Conservation (phyloP, 2,329 filamentous ascomycete genomes). For the Cadophora gregata region DNA sequence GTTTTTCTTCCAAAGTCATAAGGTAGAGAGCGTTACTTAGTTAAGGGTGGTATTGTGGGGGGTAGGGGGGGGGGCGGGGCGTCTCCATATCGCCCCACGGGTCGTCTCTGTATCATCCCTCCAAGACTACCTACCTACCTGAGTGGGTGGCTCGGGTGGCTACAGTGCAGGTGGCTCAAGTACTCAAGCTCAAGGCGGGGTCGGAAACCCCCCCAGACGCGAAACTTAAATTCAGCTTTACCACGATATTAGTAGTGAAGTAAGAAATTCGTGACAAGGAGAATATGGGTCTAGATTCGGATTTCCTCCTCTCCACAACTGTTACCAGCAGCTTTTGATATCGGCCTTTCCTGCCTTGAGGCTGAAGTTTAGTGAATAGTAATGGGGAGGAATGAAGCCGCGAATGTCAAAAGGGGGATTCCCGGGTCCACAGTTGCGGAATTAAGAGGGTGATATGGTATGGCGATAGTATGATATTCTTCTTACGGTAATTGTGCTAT, state of each 20-base stretch:
- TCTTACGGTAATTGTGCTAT: no score
- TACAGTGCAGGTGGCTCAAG: no score
- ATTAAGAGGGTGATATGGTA: background rate
- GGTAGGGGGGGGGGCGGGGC: no score
- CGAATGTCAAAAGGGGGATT: background rate
- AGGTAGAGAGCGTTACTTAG: no score
- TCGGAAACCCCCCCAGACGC: background rate
- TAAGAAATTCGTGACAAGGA: background rate
- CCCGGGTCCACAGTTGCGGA: constrained; percentile 2
- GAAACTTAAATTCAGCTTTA: background rate
- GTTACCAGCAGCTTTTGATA: background rate
- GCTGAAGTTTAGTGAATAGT: background rate
- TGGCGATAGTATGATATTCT: no score
- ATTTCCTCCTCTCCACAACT: background rate
- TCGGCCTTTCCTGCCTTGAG: background rate
- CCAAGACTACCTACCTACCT: no score
- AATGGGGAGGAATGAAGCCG: background rate
- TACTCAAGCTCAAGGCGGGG: background rate
- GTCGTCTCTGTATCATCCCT: no score
- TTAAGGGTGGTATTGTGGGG: no score
- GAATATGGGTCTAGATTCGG: background rate
- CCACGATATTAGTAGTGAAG: no score
- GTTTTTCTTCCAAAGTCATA: no score
- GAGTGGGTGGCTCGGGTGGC: no score
- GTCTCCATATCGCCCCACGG: no score